These are phyloP conservation scores for Amphicarpaea edgeworthii DNA, from an alignment of 306 rosid genomes.

Conservation along the genomic window DNA sequence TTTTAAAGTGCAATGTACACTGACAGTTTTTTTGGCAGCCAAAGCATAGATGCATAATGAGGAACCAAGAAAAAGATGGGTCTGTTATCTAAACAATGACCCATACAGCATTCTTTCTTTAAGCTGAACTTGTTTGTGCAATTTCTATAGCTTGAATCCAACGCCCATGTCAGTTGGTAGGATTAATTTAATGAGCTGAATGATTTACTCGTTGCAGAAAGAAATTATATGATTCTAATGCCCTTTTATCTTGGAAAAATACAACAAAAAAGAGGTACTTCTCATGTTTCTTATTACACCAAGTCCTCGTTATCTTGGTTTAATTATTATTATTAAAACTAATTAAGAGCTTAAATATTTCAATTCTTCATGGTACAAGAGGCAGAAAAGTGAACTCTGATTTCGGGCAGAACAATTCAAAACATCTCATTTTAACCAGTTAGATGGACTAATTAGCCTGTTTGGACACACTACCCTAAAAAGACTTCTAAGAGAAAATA, in stretches of 20 bases:
- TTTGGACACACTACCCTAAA: too few relatives aligned
- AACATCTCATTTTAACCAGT: constrained; percentile 19
- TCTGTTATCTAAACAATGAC: not conserved
- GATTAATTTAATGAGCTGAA: not conserved
- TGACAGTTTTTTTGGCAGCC: not conserved
- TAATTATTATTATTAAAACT: constrained; percentile 3
- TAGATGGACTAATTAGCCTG: constrained; percentile 37
- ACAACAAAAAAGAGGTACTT: not conserved
- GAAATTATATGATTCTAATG: not conserved
- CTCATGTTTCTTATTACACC: not conserved
- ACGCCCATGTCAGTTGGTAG: not conserved
- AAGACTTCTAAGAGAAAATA: too few relatives aligned
- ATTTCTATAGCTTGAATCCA: constrained; percentile 21
- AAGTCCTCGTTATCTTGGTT: not conserved
- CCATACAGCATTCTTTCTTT: not conserved
- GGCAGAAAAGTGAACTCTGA: constrained; percentile 16
- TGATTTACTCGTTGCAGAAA: not conserved
- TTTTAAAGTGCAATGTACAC: not conserved
- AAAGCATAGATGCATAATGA: constrained; percentile 11
- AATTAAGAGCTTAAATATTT: constrained; percentile 27
- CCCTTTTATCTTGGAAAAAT: not conserved
- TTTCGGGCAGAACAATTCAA: constrained; percentile 25
- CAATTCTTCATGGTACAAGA: not conserved
- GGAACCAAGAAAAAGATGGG: not conserved
- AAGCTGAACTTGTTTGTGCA: constrained; percentile 15